A percentile compares a stretch with the other conserved stretches of the same genome.
Evolutionary conservation across 805 yeast species (phyloP).

Genomic region (Dipodascopsis uninucleata): DNA sequence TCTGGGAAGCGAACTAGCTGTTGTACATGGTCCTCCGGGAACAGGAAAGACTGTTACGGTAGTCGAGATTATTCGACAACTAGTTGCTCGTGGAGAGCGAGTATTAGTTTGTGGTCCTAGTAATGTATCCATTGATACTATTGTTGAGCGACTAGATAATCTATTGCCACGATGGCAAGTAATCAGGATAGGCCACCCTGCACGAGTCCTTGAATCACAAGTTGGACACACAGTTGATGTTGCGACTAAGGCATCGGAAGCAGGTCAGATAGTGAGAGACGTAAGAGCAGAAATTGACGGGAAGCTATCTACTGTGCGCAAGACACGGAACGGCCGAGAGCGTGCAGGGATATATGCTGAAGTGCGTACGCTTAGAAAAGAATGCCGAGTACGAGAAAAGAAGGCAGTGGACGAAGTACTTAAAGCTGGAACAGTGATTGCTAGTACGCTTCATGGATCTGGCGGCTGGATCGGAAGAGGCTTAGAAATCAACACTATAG

Average conservation of each 20-base stretch:
- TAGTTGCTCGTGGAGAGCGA: constrained; percentile 51
- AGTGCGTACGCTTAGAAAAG: constrained; percentile 65
- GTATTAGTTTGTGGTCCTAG: constrained; percentile 92
- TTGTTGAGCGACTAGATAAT: constrained; percentile 65
- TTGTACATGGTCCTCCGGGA: constrained; percentile 80
- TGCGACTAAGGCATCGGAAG: constrained; percentile 54
- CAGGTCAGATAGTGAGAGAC: constrained; percentile 61
- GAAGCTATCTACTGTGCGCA: constrained; percentile 52
- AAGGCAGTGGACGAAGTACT: constrained; percentile 60
- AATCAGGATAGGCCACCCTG: constrained; percentile 92
- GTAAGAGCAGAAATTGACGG: constrained; percentile 67
- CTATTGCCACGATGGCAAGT: constrained; percentile 47
- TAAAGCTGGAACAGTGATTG: constrained; percentile 60
- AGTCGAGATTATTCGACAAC: constrained; percentile 74
- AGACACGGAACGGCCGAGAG: constrained; percentile 60
- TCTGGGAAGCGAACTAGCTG: constrained; percentile 47
- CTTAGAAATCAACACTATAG: constrained; percentile 64
- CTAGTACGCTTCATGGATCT: constrained; percentile 82
- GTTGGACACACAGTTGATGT: constrained; percentile 73
- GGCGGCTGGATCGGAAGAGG: constrained; percentile 34
- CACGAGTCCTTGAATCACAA: constrained; percentile 63
- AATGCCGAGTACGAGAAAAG: constrained; percentile 61
- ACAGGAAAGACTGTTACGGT: constrained; percentile 83
- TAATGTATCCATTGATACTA: constrained; percentile 81
- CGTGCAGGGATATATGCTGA: constrained; percentile 65